Evolutionary conservation across 116 monocot species (phyloP).

Genomic region (Dioscorea cayenensis): DNA sequence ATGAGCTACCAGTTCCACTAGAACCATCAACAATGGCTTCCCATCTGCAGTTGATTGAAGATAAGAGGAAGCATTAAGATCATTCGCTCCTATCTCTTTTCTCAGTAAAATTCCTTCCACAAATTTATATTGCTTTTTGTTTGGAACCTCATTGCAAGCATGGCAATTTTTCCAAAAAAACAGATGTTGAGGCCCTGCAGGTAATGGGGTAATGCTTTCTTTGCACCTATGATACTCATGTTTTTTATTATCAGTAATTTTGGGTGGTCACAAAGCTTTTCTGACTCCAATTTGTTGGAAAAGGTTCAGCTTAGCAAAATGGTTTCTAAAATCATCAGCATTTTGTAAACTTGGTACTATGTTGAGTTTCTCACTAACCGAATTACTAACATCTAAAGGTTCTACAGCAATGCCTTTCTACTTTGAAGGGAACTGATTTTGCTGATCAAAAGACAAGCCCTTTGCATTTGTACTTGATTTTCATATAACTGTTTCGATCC

Average conservation of each 20-base stretch:
- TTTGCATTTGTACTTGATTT: slow-evolving; percentile 18
- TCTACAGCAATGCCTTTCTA: slow-evolving; percentile 24
- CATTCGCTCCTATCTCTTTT: slow-evolving; percentile 45
- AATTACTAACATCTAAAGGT: slow-evolving; percentile 5
- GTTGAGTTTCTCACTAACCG: slow-evolving; percentile 14
- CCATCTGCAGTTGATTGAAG: slow-evolving; percentile 26
- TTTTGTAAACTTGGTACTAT: slow-evolving; percentile 25
- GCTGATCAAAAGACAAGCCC: slow-evolving; percentile 16
- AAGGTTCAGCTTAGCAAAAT: slow-evolving; percentile 89
- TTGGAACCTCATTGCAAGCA: slow-evolving; percentile 68
- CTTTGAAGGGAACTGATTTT: slow-evolving; percentile 23
- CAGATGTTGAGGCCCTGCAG: slow-evolving; percentile 66
- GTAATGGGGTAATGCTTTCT: slow-evolving; percentile 56
- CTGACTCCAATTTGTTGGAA: slow-evolving; percentile 40
- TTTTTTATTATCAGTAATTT: slow-evolving; percentile 34
- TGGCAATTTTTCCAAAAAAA: slow-evolving; percentile 80
- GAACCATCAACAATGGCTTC: slow-evolving; percentile 18
- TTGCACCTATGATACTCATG: slow-evolving; percentile 49
- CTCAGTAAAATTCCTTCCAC: slow-evolving; percentile 47
- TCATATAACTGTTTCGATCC: slow-evolving; percentile 6
- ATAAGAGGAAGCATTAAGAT: slow-evolving; percentile 36
- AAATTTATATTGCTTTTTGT: slow-evolving; percentile 39
- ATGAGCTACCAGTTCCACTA: slow-evolving; percentile 19
- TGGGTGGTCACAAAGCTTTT: slow-evolving; percentile 29
- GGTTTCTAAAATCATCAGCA: slow-evolving; percentile 36